phyloP scores from a whole-genome alignment of 257 asterid genomes.

The Nicotiana knightiana region DNA sequence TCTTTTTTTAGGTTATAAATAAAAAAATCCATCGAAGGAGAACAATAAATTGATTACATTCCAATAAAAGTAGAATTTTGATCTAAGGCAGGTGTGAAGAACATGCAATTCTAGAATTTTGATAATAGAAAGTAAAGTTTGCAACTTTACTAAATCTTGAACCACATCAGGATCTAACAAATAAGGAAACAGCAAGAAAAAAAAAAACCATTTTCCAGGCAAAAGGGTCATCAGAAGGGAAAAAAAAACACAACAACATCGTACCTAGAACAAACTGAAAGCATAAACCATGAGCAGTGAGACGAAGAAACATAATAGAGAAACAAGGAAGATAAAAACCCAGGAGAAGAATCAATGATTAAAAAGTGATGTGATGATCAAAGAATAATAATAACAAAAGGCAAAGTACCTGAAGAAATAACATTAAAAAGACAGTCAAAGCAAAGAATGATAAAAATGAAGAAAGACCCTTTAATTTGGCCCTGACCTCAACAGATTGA shows the following conservation, averaged over 20 bases:
- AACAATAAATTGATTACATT: slow-evolving; percentile 8
- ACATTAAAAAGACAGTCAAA: slow-evolving; percentile 6
- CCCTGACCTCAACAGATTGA: slow-evolving; percentile 17
- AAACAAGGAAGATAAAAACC: not conserved
- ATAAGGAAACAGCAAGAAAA: slow-evolving; percentile 7
- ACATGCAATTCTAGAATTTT: not conserved
- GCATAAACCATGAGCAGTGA: not conserved
- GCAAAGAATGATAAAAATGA: slow-evolving; percentile 6
- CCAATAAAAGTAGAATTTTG: slow-evolving; percentile 2
- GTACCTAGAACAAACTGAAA: no score
- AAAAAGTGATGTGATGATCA: slow-evolving; percentile 5
- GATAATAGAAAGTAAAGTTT: not conserved
- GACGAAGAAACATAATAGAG: not conserved
- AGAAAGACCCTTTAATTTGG: slow-evolving; percentile 13
- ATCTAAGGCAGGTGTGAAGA: not conserved
- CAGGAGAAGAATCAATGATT: not conserved
- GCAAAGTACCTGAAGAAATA: not conserved
- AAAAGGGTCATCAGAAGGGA: not conserved
- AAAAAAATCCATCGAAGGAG: slow-evolving; percentile 19
- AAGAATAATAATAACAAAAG: not conserved
- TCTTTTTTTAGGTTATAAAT: not conserved
- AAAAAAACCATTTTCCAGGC: not conserved
- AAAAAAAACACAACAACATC: not conserved
- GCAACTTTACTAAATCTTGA: slow-evolving; percentile 7
- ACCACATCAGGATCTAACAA: slow-evolving; percentile 32